Evolutionary conservation across 1,139 yeast genomes (phyloP), one percentile per base, ranked within the genome.

Genomic region (Diutina siamensis): DNA sequence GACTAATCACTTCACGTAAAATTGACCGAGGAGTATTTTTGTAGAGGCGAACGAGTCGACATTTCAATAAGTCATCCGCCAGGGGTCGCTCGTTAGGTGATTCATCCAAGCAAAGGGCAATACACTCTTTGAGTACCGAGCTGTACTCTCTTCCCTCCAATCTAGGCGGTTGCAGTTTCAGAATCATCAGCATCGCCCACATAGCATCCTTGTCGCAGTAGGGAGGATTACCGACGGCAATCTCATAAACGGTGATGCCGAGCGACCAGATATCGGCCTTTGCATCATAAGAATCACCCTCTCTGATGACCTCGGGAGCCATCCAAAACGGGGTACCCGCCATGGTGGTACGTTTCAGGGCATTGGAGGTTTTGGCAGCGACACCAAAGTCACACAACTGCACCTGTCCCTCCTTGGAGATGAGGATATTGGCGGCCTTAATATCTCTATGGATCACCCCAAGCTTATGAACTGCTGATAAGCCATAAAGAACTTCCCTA

Each of bases 321-420:
- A 94, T 94, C 99, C 99, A 94, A 61, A 89, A 94, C 0, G 98
- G 98, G 0, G 99, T 94, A 4, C 99, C 99, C 0, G 95, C 97
- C 78, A 92, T 88, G 1, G 98, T 92, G 40, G 92, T 86, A 56
- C 98, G 73, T 58, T 89, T 84, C 45, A 80, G 63, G 31, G 81
- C 80, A 38, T 81, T 76, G n/a, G 89, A 74, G 1, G 94, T 78
- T 59, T 87, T 94, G 1, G 97, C 97, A 0, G 98, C 97, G 15
- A 92, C 98, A 31, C 99, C 99, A 65, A 92, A 92, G 62, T 92
- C 99, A 71, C 98, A 92, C 44, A 94, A 71, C 56, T 86, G 88
- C 2, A 92, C 95, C 48, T 75, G 76, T 7, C 98, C 98, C 49
- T 85, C 95, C 54, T 84, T 86, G 9, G 94, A 79, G 45, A 92